phyloP scores from a whole-genome alignment of 2,329 filamentous ascomycete genomes.

The Colletotrichum sp. region DNA sequence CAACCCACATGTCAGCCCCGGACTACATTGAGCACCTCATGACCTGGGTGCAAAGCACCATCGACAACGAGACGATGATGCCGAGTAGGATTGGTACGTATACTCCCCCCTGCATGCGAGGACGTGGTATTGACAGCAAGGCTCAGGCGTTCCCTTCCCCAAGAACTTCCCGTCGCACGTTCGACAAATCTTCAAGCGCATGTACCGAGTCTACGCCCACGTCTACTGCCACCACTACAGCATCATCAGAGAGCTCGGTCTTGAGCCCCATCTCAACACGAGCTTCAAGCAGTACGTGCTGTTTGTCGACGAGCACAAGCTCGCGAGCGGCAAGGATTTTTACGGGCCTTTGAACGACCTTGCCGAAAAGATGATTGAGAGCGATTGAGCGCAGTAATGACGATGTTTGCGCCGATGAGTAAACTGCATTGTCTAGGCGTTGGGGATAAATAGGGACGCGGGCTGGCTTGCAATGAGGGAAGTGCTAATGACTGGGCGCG shows the following conservation, averaged over 20 bases:
- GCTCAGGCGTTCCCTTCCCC: constrained; percentile 85
- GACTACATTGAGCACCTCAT: constrained; percentile 98
- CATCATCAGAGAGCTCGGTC: constrained; percentile 89
- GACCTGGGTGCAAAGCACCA: constrained; percentile 93
- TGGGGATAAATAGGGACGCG: constrained; percentile 15
- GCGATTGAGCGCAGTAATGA: constrained; percentile 64
- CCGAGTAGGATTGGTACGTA: constrained; percentile 84
- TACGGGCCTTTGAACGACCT: constrained; percentile 95
- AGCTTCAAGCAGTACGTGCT: constrained; percentile 99
- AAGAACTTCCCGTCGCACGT: constrained; percentile 89
- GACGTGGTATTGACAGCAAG: constrained; percentile 10
- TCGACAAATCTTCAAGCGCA: constrained; percentile 96
- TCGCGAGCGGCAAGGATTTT: constrained; percentile 94
- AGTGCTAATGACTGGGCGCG: constrained; percentile 9
- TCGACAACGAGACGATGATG: constrained; percentile 94
- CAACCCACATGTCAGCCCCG: constrained; percentile 97
- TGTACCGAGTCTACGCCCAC: constrained; percentile 98
- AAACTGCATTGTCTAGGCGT: constrained; percentile 19
- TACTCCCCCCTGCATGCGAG: background rate
- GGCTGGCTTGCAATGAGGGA: constrained; percentile 5
- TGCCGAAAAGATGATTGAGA: constrained; percentile 96
- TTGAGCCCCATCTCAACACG: constrained; percentile 97
- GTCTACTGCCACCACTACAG: constrained; percentile 99
- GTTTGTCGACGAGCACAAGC: constrained; percentile 94
- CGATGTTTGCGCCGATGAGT: background rate